Evolutionary conservation across 106 monocot species (phyloP), one percentile per base, ranked within the genome.

Genomic region (Xerophyta viscosa): DNA sequence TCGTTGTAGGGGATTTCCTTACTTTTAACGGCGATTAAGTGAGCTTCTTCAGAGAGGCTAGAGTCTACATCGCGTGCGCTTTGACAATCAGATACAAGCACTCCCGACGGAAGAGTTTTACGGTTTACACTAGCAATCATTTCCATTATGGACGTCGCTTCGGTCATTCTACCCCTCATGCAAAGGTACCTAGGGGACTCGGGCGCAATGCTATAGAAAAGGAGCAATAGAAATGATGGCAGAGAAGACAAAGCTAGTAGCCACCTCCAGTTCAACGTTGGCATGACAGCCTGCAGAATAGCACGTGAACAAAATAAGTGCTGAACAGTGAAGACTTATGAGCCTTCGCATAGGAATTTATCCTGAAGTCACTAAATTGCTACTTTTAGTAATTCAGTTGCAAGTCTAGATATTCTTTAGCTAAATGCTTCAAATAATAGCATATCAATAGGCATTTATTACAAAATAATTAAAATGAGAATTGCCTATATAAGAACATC

Each of bases 141-240:
- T 54, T 76, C 63, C 25, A 92, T 49, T 30, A 92, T 36, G 21
- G 23, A 25, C 45, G 61, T 45, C 37, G 82, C 91, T 37, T 86
- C 82, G 11, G 47, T 17, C 45, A 39, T 61, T 76, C 64, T 76
- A 24, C 79, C 82, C 69, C 67, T 77, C 58, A 58, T 79, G 78
- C 75, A 82, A 13, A 92, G 78, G 58, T 73, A 92, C 57, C 91
- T 78, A 28, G 86, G 91, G 46, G 86, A 92, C 62, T 92, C 91
- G 31, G 82, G 86, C 14, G 61, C 57, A 0, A 71, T 6, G 3
- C 53, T 27, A 46, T 77, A 92, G 61, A 92, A 92, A 48, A 92
- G 8, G 20, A 92, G 79, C 64, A 92, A 50, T 41, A 73, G 27
- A 66, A 92, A 76, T 20, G 86, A 82, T 46, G 91, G 86, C 24